phyloP scores from a whole-genome alignment of 2,329 filamentous ascomycete genomes.

The Ophiostoma australiae region DNA sequence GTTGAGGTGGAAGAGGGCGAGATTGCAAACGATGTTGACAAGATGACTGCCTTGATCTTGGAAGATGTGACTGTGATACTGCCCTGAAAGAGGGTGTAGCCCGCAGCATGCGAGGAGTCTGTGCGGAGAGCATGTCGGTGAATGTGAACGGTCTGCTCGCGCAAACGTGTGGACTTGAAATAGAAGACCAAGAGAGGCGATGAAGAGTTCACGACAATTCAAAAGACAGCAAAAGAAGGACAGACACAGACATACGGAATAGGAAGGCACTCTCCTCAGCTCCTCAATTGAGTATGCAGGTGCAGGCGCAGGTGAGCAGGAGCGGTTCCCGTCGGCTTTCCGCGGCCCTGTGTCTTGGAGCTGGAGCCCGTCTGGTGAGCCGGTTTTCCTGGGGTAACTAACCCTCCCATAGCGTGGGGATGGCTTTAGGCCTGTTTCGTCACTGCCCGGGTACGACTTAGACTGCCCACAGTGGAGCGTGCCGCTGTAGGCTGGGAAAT shows the following conservation, averaged over 20 bases:
- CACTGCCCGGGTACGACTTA: not conserved
- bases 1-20: not conserved
- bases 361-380: not conserved
- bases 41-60: not conserved
- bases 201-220: not conserved
- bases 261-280: conserved; percentile 11
- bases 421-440: conserved; percentile 10
- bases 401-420: not conserved
- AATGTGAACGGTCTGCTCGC: not conserved
- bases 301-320: not conserved
- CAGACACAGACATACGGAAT: not conserved
- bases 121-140: not conserved
- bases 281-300: conserved; percentile 3
- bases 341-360: conserved; percentile 2
- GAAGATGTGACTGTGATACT: not conserved
- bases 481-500: conserved; percentile 1
- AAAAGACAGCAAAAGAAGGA: not conserved
- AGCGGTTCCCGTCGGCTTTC: conserved; percentile 16
- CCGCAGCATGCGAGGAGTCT: not conserved
- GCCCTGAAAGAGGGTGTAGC: not conserved
- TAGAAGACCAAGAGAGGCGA: not conserved
- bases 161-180: not conserved
- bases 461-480: conserved; percentile 4
- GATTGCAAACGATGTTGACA: not conserved
- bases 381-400: conserved; percentile 7